Evolutionary conservation across 2,329 filamentous ascomycete species (phyloP), one percentile per base, ranked within the genome.

Genomic region (Elsinoe perseae): DNA sequence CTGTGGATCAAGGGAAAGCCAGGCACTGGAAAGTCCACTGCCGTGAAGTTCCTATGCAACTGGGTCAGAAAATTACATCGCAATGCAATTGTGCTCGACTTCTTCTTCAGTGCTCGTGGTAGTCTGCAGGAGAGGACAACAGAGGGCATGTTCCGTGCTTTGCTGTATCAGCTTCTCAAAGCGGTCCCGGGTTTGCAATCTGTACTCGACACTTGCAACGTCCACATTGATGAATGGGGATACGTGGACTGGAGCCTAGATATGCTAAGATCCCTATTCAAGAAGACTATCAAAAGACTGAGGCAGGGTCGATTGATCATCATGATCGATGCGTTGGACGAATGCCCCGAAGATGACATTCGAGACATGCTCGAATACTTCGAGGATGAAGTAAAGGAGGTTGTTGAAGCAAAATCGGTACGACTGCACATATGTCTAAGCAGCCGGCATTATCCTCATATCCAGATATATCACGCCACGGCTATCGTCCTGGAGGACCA

Each of bases 391-490:
- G 56, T 79, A 0, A 67, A 69, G 0, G 61, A 71, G 2, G 8
- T 61, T 0, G 65, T 69, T 2, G 53, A 63, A 0, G 54, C 62
- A 3, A 56, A 23, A 0, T 46, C 52, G 0, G 42, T 63, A 0
- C 2, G 28, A 0, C 61, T 79, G 0, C 64, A 58, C 0, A 61
- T 76, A 0, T 77, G 73, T 52, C 71, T 79, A 2, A 75, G 76
- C 0, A 79, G 76, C 48, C 66, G 78, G 0, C 73, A 77, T 32
- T 79, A 78, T 18, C 77, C 77, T 0, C 56, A 72, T 4, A 72
- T 80, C 20, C 66, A 60, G 1, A 66, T 69, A 42, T 12, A 54
- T 3, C 63, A 61, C 0, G 69, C 69, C 1, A 50, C 69, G 0
- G 54, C 58, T 1, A 21, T 75, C 0, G 58, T 64, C 0, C 59